phyloP scores from a whole-genome alignment of 805 yeast genomes.

The Hanseniaspora thailandica region DNA sequence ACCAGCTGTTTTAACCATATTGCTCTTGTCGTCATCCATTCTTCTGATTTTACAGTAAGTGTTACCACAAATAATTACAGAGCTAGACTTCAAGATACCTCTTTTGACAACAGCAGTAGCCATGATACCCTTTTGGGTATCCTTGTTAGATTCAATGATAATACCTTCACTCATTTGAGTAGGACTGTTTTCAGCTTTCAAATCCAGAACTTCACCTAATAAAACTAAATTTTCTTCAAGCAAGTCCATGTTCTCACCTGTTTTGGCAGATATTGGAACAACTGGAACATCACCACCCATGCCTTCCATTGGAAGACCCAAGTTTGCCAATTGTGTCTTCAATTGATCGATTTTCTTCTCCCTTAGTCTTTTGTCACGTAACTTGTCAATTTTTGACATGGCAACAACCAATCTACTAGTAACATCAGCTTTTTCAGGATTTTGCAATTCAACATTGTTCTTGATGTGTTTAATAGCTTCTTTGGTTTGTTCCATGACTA shows the following conservation, averaged over 20 bases:
- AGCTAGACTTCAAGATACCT: slow-evolving; percentile 63
- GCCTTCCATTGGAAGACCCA: slow-evolving; percentile 78
- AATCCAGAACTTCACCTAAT: slow-evolving; percentile 70
- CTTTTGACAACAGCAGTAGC: slow-evolving; percentile 76
- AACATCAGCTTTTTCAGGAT: slow-evolving; percentile 2
- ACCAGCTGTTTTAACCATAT: slow-evolving; percentile 45
- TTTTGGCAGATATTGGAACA: slow-evolving; percentile 74
- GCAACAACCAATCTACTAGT: slow-evolving; percentile 67
- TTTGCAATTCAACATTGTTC: slow-evolving; percentile 46
- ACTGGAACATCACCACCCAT: slow-evolving; percentile 93
- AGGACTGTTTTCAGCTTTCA: slow-evolving; percentile 48
- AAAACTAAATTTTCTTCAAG: slow-evolving; percentile 82
- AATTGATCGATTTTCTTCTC: slow-evolving; percentile 67
- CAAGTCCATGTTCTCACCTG: slow-evolving; percentile 82
- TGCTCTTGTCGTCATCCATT: slow-evolving; percentile 57
- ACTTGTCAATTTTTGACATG: slow-evolving; percentile 76
- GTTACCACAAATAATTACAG: slow-evolving; percentile 70
- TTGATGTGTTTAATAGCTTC: slow-evolving; percentile 93
- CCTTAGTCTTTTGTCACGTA: slow-evolving; percentile 23
- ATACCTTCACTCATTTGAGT: slow-evolving; percentile 55
- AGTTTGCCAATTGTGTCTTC: slow-evolving; percentile 58
- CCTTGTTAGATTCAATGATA: slow-evolving; percentile 74
- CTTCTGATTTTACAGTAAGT: slow-evolving; percentile 76
- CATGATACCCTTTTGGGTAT: slow-evolving; percentile 69
- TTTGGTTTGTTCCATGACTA: slow-evolving; percentile 92